Evolutionary conservation across 441 rosid genomes (phyloP).

Genomic region (Capsella rubella): DNA sequence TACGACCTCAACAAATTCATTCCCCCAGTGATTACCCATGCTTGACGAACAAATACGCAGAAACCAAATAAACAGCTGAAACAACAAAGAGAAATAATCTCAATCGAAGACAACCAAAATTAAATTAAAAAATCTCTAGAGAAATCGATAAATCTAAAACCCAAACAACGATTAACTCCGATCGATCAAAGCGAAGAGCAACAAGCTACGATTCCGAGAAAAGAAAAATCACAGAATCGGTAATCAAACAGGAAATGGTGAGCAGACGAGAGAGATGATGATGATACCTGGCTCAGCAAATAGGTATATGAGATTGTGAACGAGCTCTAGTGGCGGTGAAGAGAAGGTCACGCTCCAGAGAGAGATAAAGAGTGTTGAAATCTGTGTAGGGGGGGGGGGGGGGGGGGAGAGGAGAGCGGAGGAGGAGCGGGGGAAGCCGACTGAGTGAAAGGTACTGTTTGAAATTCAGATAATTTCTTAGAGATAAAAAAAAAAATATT

Average conservation of each 20-base stretch:
- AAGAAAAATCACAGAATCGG: slow-evolving; percentile 13
- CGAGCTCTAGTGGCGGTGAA: slow-evolving; percentile 32
- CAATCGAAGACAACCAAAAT: neutral
- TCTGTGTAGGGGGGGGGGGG: slow-evolving; percentile 40
- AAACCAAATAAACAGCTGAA: slow-evolving; percentile 21
- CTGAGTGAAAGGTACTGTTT: slow-evolving; percentile 59
- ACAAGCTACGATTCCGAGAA: slow-evolving; percentile 30
- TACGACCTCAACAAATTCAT: slow-evolving; percentile 13
- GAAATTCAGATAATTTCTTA: slow-evolving; percentile 42
- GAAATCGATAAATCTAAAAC: slow-evolving; percentile 21
- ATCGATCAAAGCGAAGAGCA: slow-evolving; percentile 32
- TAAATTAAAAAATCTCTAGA: neutral
- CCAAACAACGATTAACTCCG: slow-evolving; percentile 16
- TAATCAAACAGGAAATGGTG: slow-evolving; percentile 5
- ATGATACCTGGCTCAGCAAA: slow-evolving; percentile 20
- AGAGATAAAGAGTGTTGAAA: slow-evolving; percentile 39
- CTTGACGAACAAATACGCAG: neutral
- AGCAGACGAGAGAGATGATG: slow-evolving; percentile 6
- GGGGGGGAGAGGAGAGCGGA: slow-evolving; percentile 50
- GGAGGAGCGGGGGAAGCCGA: slow-evolving; percentile 59
- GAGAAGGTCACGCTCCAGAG: slow-evolving; percentile 35
- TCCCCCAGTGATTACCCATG: neutral
- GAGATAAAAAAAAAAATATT: neutral
- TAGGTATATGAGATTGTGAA: neutral
- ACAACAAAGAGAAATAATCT: slow-evolving; percentile 29